Evolutionary conservation across 805 yeast genomes (phyloP).

Genomic region (Naumovozyma dairenensis): DNA sequence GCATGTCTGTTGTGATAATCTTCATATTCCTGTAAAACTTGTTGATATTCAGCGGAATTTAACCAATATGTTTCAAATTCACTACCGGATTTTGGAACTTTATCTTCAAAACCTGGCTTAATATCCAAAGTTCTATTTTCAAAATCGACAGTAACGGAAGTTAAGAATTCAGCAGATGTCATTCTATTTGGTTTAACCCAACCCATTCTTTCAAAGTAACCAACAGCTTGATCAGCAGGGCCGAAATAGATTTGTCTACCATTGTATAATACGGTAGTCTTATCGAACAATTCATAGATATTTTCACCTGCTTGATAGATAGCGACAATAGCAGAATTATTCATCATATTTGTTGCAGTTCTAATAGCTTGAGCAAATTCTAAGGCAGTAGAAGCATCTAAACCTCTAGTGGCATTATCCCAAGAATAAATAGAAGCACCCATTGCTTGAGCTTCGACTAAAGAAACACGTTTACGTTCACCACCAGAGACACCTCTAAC

Average conservation of each 20-base stretch:
- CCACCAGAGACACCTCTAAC: slow-evolving; percentile 68
- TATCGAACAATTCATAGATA: slow-evolving; percentile 51
- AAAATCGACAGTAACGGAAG: slow-evolving; percentile 55
- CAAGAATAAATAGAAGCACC: slow-evolving; percentile 48
- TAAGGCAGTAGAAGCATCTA: slow-evolving; percentile 61
- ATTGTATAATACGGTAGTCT: slow-evolving; percentile 47
- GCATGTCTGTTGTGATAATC: slow-evolving; percentile 34
- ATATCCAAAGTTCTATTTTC: slow-evolving; percentile 41
- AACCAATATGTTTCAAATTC: slow-evolving; percentile 57
- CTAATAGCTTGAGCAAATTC: slow-evolving; percentile 54
- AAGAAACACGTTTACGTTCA: slow-evolving; percentile 61
- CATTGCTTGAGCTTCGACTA: slow-evolving; percentile 52
- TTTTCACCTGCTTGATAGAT: slow-evolving; percentile 63
- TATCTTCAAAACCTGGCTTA: slow-evolving; percentile 39
- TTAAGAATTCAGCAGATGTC: slow-evolving; percentile 59
- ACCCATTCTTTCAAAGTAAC: slow-evolving; percentile 51
- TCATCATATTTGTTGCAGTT: slow-evolving; percentile 46
- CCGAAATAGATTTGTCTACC: slow-evolving; percentile 59
- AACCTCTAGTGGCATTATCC: slow-evolving; percentile 65
- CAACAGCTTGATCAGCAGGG: slow-evolving; percentile 41
- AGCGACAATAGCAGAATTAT: slow-evolving; percentile 52
- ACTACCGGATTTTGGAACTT: slow-evolving; percentile 44
- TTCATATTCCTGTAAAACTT: slow-evolving; percentile 30
- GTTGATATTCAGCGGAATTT: slow-evolving; percentile 43
- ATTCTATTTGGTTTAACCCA: slow-evolving; percentile 52